Evolutionary conservation across 2,329 filamentous ascomycete genomes (phyloP), one percentile per base, ranked within the genome.

Genomic region (Colletotrichum cordylinicola): DNA sequence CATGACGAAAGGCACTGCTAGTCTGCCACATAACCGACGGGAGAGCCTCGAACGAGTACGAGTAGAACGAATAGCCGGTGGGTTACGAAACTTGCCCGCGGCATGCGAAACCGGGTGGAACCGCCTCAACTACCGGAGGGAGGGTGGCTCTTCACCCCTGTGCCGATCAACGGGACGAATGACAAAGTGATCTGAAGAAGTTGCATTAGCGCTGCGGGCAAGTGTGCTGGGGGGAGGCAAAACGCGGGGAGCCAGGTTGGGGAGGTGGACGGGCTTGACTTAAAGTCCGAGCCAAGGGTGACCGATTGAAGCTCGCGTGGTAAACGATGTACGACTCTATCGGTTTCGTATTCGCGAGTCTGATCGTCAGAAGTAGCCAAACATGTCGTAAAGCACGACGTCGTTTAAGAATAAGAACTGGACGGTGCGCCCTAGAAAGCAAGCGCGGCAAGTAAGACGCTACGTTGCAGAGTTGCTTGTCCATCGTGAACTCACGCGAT

Each of bases 91-190:
- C 43, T 52, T 27, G 13, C 7, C 64, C 56, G 43, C 67, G 67
- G 72, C 37, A 55, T 61, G 24, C 71, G 65, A 69, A 73, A 73
- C 65, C 39, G 58, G 64, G 39, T 64, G 72, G 64, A 52, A 73
- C 56, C 70, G 27, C 69, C 9, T 52, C 56, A 60, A 39, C 65
- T 58, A 55, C 31, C 64, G 33, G 69, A 61, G 27, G 43, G 29
- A n/a, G 33, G 27, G 24, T 58, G 56, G n/a, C 56, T 27, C 21
- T 31, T 8, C 24, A 12, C 33, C 56, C 64, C 43, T 67, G 70
- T 13, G 64, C 43, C 27, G 37, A 69, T 65, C 35, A 31, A 69
- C 58, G 70, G 58, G 65, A 68, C 33, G 37, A 68, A 39, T 39
- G n/a, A n/a, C 48, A 55, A 27, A 55, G 27, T 18, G 39, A 31